Evolutionary conservation across 345 rosid genomes (phyloP).

Genomic region (Euclidium syriacum): DNA sequence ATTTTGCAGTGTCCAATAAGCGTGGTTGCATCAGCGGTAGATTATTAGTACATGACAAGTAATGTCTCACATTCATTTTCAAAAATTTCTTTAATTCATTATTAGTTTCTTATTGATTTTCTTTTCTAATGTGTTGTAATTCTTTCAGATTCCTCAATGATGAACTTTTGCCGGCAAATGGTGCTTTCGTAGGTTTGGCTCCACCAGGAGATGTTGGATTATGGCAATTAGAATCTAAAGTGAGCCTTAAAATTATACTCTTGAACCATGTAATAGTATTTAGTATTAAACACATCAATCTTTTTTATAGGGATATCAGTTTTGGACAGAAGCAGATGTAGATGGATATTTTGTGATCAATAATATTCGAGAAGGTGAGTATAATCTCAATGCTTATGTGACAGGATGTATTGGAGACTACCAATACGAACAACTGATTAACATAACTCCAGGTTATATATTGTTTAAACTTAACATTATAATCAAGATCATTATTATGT

Average conservation of each 20-base stretch:
- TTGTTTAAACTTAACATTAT: not conserved
- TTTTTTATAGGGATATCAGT: conserved; percentile 53
- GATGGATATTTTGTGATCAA: conserved; percentile 52
- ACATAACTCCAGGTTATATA: conserved; percentile 49
- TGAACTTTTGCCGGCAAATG: conserved; percentile 36
- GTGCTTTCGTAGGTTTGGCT: conserved; percentile 71
- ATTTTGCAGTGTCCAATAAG: conserved; percentile 42
- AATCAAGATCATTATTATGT: not conserved
- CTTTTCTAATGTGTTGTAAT: not conserved
- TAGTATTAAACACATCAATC: not conserved
- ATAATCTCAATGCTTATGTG: conserved; percentile 65
- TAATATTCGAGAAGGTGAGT: conserved; percentile 46
- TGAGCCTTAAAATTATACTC: not conserved
- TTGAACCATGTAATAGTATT: not conserved
- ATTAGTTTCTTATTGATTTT: not conserved
- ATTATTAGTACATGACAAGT: conserved; percentile 61
- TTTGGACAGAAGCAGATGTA: conserved; percentile 64
- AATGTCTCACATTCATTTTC: conserved; percentile 13
- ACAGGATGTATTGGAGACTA: conserved; percentile 77
- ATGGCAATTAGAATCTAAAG: conserved; percentile 86
- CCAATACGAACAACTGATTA: conserved; percentile 30
- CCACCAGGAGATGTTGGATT: conserved; percentile 74
- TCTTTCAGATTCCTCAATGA: conserved; percentile 18
- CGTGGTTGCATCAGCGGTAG: conserved; percentile 63
- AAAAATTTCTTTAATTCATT: not conserved